Evolutionary conservation across 2,329 filamentous ascomycete genomes (phyloP).

Genomic region (Claviceps quebecensis): DNA sequence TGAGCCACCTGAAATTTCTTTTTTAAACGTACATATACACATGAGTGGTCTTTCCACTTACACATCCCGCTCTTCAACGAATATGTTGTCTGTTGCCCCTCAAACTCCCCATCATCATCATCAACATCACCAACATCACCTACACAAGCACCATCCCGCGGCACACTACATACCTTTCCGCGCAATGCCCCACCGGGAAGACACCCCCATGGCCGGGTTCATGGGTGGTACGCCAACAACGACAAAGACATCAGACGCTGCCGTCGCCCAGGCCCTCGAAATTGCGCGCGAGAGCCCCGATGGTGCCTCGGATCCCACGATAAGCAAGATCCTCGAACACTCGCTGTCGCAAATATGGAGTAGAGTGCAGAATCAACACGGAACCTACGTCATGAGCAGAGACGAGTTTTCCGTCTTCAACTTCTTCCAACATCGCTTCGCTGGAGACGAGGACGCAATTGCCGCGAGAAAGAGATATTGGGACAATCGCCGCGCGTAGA

Average conservation of each 20-base stretch:
- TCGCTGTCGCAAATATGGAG: conserved; percentile 53
- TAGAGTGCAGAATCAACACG: conserved; percentile 49
- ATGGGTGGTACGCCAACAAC: conserved; percentile 3
- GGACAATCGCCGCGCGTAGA: conserved; percentile 28
- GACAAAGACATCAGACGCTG: conserved; percentile 19
- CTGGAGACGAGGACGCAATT: conserved; percentile 33
- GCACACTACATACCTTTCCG: background rate
- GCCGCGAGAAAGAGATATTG: conserved; percentile 38
- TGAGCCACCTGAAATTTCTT: background rate
- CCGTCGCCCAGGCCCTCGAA: conserved; percentile 56
- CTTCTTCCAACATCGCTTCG: conserved; percentile 59
- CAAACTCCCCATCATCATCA: conserved; percentile 7
- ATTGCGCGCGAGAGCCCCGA: conserved; percentile 61
- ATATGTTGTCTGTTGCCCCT: conserved; percentile 12
- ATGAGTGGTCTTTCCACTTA: conserved; percentile 7
- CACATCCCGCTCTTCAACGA: background rate
- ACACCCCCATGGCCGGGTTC: conserved; percentile 7
- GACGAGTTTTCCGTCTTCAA: conserved; percentile 83
- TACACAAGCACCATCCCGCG: background rate
- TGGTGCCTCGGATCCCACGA: conserved; percentile 45
- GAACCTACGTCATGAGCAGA: conserved; percentile 57
- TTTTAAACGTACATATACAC: conserved; percentile 7
- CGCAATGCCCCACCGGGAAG: conserved; percentile 13
- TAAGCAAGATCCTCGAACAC: conserved; percentile 50
- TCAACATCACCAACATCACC: conserved; percentile 5